Percentiles rank a stretch among this genome's conserved stretches.
Conservation (phyloP, 768 basidiomycete genomes). For the Crassisporium funariophilum region DNA sequence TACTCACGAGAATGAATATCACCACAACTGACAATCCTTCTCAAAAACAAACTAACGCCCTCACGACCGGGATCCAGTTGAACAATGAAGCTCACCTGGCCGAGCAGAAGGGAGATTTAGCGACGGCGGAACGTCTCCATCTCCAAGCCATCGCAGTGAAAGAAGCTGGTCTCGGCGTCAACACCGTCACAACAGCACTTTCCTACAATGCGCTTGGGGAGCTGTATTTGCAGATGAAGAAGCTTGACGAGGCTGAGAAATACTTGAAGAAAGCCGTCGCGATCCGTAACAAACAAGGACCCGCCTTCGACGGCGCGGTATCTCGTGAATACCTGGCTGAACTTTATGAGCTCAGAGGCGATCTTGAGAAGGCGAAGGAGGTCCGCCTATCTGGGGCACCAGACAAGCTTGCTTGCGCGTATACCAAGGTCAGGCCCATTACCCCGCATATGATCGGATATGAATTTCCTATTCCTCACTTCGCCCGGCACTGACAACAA, state of each 20-base stretch:
- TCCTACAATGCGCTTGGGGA: conserved; percentile 37
- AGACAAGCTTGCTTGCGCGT: conserved; percentile 9
- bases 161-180: conserved; percentile 21
- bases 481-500: no score
- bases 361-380: conserved; percentile 29
- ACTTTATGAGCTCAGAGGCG: conserved; percentile 35
- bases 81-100: conserved; percentile 9
- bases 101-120: neutral
- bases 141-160: conserved; percentile 33
- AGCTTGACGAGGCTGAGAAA: conserved; percentile 37
- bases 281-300: conserved; percentile 18
- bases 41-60: neutral
- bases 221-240: conserved; percentile 34
- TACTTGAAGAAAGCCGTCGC: conserved; percentile 35
- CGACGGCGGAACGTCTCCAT: conserved; percentile 30
- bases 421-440: conserved; percentile 3
- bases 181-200: conserved; percentile 25
- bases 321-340: conserved; percentile 40
- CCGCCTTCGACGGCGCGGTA: conserved; percentile 34
- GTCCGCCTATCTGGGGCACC: conserved; percentile 16
- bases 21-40: neutral
- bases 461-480: no score
- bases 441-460: neutral
- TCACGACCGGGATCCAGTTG: neutral
- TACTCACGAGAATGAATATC: neutral